These are phyloP conservation scores for Fomitopsis serialis DNA, from an alignment of 768 basidiomycete species.

Conservation along the genomic window DNA sequence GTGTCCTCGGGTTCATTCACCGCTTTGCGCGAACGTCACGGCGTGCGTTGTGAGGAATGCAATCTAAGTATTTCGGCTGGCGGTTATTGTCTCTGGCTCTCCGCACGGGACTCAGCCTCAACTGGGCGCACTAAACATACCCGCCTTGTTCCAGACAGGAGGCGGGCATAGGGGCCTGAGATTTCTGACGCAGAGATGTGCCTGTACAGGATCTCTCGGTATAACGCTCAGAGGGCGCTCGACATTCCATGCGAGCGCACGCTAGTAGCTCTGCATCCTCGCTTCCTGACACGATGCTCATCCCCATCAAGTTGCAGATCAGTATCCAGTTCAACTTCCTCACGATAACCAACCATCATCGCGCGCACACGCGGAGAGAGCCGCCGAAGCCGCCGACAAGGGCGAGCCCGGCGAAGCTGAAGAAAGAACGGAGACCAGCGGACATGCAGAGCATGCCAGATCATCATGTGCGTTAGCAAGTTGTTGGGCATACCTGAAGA, in stretches of 20 bases:
- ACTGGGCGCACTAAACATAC: background rate
- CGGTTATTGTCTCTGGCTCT: background rate
- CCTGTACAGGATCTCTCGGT: background rate
- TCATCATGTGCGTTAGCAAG: no score
- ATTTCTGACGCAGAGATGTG: background rate
- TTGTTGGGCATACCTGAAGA: no score
- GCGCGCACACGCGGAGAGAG: background rate
- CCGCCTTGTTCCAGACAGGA: background rate
- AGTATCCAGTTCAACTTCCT: slow-evolving; percentile 2
- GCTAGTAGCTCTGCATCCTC: background rate
- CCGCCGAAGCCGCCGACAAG: background rate
- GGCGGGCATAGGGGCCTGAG: background rate
- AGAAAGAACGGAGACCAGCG: background rate
- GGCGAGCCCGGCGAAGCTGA: background rate
- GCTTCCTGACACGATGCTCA: background rate
- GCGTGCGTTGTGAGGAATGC: no score
- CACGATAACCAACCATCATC: background rate
- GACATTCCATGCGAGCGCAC: background rate
- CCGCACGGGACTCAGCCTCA: background rate
- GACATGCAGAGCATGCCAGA: no score
- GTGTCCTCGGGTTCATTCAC: no score
- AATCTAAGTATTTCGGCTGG: background rate
- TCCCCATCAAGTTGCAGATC: slow-evolving; percentile 1
- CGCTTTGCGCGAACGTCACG: no score
- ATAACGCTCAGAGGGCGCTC: background rate